Evolutionary conservation across 805 yeast genomes (phyloP), one percentile per base, ranked within the genome.

Genomic region (Candida ascalaphidarum): DNA sequence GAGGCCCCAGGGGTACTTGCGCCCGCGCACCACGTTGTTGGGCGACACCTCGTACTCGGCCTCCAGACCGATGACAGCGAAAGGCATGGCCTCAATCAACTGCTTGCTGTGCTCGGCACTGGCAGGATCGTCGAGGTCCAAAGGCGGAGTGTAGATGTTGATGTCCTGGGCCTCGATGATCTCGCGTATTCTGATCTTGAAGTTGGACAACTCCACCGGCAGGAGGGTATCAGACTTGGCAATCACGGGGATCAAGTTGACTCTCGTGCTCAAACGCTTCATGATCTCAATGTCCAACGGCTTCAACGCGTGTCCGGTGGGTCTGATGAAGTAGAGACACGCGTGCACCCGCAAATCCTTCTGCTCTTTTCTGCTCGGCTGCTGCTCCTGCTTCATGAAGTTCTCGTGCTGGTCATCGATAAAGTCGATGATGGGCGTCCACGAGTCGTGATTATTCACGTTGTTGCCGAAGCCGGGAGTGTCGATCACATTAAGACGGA

Each of bases 381-480:
- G 97, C 49, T 85, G 92, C 50, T 86, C 96, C 53, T 83, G 95
- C 52, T 81, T 81, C 89, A 86, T 81, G 52, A 60, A 85, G 14
- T 81, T 69, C 46, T 80, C 86, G 48, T 84, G 92, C 61, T 86
- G 96, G 50, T 84, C 94, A 54, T 86, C 95, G 37, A 88, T 75
- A 54, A 84, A 88, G 53, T 84, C 94, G 35, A 81, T 66, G 42
- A 85, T 71, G 21, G 95, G 85, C 34, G 77, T 79, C 94, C 95
- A 85, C 25, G 92, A 69, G 50, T 81, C 79, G 46, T 69, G 71
- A 58, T 86, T 88, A 61, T 86, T 81, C 39, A 85, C 81, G 52
- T 80, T 81, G 51, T 84, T 94, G 35, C 96, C 96, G 52, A 85
- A 84, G 2, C 96, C 96, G 7, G 95, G 95, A 2, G 96, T 84